Conservation (phyloP, 78 protist species). For the Protostelium mycophagum region DNA sequence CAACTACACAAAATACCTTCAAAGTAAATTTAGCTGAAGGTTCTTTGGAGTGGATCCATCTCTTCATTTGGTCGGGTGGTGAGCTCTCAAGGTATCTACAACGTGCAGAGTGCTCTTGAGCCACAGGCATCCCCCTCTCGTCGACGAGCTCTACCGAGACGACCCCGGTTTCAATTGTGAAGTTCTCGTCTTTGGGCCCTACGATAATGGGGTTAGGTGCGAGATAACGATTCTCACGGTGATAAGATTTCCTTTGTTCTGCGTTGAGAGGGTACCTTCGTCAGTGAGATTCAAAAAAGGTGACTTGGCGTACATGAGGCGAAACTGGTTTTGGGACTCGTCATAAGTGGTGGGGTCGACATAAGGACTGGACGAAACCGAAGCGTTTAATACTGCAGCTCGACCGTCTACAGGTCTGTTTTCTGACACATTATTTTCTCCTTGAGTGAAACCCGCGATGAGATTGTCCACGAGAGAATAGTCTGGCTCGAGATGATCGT, state of each 20-base stretch:
- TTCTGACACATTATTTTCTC: neutral
- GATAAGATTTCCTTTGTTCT: neutral
- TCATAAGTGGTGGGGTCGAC: neutral
- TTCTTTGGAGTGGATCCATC: neutral
- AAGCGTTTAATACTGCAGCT: neutral
- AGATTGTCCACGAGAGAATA: neutral
- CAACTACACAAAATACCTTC: neutral
- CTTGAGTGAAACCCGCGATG: neutral
- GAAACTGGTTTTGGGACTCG: neutral
- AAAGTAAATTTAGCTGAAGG: neutral
- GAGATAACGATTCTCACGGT: neutral
- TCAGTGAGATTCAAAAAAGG: neutral
- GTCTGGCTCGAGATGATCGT: neutral
- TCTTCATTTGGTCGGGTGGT: neutral
- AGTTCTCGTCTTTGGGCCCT: neutral
- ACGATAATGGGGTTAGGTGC: neutral
- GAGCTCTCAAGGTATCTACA: neutral
- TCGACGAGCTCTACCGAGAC: neutral
- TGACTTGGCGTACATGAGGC: neutral
- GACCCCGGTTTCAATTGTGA: neutral
- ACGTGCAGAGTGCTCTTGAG: neutral
- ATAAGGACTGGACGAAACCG: neutral
- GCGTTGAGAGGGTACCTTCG: neutral
- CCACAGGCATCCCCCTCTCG: neutral
- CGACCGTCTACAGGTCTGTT: neutral